These are phyloP conservation scores for Ogataea glucozyma DNA, from an alignment of 805 yeast species.

Conservation along the genomic window DNA sequence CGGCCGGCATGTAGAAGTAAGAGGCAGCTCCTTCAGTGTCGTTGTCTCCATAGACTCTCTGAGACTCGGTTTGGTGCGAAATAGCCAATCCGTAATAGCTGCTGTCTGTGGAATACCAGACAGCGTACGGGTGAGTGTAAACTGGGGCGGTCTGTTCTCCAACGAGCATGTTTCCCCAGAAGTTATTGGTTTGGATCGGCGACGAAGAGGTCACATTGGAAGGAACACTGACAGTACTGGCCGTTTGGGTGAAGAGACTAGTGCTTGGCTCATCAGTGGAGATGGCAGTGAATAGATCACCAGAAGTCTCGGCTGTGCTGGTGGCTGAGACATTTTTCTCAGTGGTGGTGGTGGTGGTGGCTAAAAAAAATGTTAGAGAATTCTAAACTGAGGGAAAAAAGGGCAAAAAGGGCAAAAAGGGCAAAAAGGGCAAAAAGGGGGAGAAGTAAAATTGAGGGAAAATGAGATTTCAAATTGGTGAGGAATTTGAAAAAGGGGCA, in stretches of 20 bases:
- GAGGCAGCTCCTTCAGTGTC: constrained; percentile 41
- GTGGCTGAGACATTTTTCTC: no score
- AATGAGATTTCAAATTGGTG: no score
- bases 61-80: constrained; percentile 57
- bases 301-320: constrained; percentile 34
- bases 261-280: constrained; percentile 44
- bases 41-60: constrained; percentile 65
- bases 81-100: constrained; percentile 58
- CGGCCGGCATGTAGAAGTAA: constrained; percentile 62
- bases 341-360: no score
- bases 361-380: background rate
- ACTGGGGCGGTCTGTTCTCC: constrained; percentile 64
- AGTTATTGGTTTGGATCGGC: constrained; percentile 68
- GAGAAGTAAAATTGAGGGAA: no score
- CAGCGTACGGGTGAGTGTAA: constrained; percentile 76
- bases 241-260: constrained; percentile 37
- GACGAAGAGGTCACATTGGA: constrained; percentile 22
- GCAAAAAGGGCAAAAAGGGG: no score
- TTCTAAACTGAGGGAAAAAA: no score
- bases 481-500: no score
- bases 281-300: constrained; percentile 45
- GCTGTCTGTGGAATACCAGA: constrained; percentile 56
- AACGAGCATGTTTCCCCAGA: constrained; percentile 67
- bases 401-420: no score
- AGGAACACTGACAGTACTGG: constrained; percentile 29